These are phyloP conservation scores for Lycium barbarum DNA, from an alignment of 257 asterid species.

Conservation along the genomic window DNA sequence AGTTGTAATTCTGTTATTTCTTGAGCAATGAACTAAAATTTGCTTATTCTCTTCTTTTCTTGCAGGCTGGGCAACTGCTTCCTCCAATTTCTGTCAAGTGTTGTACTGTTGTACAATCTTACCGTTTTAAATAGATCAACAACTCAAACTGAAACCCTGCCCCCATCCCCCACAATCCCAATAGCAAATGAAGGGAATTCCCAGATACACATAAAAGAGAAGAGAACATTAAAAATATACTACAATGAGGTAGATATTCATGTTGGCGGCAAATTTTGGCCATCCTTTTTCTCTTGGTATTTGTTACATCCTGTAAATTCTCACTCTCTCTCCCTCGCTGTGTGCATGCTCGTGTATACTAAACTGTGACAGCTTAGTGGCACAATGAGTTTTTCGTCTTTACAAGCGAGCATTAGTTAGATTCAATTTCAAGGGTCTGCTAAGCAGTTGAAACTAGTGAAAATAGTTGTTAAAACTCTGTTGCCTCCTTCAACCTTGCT, in stretches of 20 bases:
- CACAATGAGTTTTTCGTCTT: no score
- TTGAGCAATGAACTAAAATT: conserved; percentile 20
- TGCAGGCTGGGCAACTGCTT: conserved; percentile 22
- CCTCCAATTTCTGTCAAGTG: conserved; percentile 10
- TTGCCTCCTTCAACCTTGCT: not conserved
- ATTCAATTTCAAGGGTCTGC: no score
- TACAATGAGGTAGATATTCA: conserved; percentile 22
- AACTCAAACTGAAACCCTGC: not conserved
- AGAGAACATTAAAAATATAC: conserved; percentile 12
- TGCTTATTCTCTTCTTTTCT: conserved; percentile 13
- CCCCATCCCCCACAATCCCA: not conserved
- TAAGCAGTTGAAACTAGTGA: not conserved
- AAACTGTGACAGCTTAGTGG: not conserved
- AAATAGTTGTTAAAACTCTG: not conserved
- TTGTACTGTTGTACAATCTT: not conserved
- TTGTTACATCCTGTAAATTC: not conserved
- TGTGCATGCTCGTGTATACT: no score
- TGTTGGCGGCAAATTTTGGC: conserved; percentile 13
- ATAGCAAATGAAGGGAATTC: not conserved
- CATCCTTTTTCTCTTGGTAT: not conserved
- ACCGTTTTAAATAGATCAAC: conserved; percentile 23
- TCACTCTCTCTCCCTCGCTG: not conserved
- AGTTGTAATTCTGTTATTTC: not conserved
- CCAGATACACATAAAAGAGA: not conserved
- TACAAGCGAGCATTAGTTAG: no score